A percentile compares a stretch with the other conserved stretches of the same genome.
Conservation (phyloP, 768 basidiomycete species). For the Trametes cinnabarina region DNA sequence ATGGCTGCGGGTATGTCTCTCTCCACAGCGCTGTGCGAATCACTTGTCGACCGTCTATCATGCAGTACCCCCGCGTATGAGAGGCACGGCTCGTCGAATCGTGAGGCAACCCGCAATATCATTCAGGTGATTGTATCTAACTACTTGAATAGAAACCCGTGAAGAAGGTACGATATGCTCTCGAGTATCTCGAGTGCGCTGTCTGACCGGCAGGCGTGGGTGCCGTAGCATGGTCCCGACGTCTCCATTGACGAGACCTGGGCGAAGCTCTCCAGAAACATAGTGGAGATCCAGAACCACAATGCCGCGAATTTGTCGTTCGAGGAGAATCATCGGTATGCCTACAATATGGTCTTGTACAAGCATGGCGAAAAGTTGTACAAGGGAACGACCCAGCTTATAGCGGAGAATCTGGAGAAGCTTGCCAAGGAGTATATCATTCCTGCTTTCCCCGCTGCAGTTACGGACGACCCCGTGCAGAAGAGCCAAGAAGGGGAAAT, state of each 20-base stretch:
- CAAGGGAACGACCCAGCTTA: slow-evolving; percentile 74
- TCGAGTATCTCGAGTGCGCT: not conserved
- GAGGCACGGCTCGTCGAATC: slow-evolving; percentile 44
- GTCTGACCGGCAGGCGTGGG: slow-evolving; percentile 5
- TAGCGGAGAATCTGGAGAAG: slow-evolving; percentile 78
- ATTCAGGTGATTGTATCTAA: slow-evolving; percentile 18
- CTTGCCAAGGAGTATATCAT: slow-evolving; percentile 75
- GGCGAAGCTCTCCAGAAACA: slow-evolving; percentile 76
- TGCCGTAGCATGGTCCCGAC: slow-evolving; percentile 62
- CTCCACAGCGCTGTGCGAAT: not conserved
- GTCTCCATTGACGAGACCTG: slow-evolving; percentile 84
- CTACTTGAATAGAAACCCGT: slow-evolving; percentile 41
- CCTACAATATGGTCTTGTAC: slow-evolving; percentile 90
- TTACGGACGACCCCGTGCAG: slow-evolving; percentile 64
- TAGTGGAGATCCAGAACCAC: slow-evolving; percentile 92
- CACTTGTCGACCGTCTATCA: not conserved
- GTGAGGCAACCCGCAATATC: slow-evolving; percentile 26
- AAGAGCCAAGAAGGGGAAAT: slow-evolving; percentile 81
- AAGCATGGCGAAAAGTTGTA: slow-evolving; percentile 86
- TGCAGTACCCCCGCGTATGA: slow-evolving; percentile 24
- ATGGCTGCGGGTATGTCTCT: slow-evolving; percentile 33
- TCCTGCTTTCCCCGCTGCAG: slow-evolving; percentile 79
- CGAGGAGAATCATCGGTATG: slow-evolving; percentile 92
- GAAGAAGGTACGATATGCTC: slow-evolving; percentile 39
- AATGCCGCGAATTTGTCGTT: slow-evolving; percentile 87